A percentile compares a stretch with the other conserved stretches of the same genome.
Conservation (phyloP, 2,329 filamentous ascomycete species). For the Lecanosticta acicola region DNA sequence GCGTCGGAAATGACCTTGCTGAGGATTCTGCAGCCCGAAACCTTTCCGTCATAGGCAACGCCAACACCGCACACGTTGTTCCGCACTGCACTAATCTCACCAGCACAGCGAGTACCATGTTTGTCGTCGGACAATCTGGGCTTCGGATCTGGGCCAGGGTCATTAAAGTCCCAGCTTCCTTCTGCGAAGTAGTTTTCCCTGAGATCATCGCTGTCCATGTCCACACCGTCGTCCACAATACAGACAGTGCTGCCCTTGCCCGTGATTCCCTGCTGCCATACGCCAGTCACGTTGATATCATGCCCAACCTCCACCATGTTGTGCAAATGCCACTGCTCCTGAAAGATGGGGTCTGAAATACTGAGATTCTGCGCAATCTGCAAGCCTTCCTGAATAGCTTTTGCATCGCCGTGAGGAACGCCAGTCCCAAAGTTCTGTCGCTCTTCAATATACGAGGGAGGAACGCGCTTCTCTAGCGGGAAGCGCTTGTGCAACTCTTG, state of each 20-base stretch:
- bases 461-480: slow-evolving; percentile 53
- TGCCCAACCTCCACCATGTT: slow-evolving; percentile 77
- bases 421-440: slow-evolving; percentile 3
- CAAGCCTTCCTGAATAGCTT: slow-evolving; percentile 53
- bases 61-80: slow-evolving; percentile 95
- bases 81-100: slow-evolving; percentile 84
- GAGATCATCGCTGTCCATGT: slow-evolving; percentile 91
- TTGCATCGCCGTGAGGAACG: slow-evolving; percentile 5
- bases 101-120: slow-evolving; percentile 90
- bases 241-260: slow-evolving; percentile 84
- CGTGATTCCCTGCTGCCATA: slow-evolving; percentile 88
- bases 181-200: slow-evolving; percentile 89
- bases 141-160: slow-evolving; percentile 68
- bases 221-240: slow-evolving; percentile 91
- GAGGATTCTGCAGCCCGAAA: slow-evolving; percentile 87
- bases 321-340: slow-evolving; percentile 90
- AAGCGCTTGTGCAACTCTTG: slow-evolving; percentile 56
- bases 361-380: slow-evolving; percentile 60
- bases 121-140: slow-evolving; percentile 78
- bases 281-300: slow-evolving; percentile 90
- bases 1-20: slow-evolving; percentile 85
- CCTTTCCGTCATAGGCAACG: slow-evolving; percentile 84
- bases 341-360: slow-evolving; percentile 86
- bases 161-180: slow-evolving; percentile 96
- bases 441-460: slow-evolving; percentile 18